These are phyloP conservation scores for Cytospora chrysosperma DNA, from an alignment of 2,329 filamentous ascomycete species.

Conservation along the genomic window DNA sequence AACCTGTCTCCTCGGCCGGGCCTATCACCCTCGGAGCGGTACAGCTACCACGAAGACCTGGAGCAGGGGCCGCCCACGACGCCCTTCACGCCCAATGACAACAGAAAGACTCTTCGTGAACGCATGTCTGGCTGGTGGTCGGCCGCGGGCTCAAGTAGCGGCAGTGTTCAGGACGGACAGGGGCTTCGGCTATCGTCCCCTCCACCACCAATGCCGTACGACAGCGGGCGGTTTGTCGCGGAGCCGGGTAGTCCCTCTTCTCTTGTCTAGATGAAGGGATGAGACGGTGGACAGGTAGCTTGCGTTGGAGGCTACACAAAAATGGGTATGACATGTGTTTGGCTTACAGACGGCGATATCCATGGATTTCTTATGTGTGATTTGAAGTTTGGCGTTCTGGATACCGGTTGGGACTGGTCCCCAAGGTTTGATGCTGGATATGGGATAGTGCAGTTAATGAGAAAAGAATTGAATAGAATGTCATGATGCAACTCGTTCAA, in stretches of 20 bases:
- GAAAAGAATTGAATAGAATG: neutral
- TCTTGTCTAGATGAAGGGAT: neutral
- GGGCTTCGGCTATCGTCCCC: conserved; percentile 3
- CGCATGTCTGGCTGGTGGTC: conserved; percentile 21
- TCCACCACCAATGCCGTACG: conserved; percentile 20
- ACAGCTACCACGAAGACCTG: conserved; percentile 10
- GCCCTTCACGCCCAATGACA: neutral
- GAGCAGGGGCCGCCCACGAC: conserved; percentile 4
- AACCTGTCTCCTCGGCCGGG: conserved; percentile 2
- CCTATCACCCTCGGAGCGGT: neutral
- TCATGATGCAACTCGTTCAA: no score
- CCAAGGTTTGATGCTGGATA: neutral
- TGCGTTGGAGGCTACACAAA: neutral
- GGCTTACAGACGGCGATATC: no score
- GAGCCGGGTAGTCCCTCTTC: neutral
- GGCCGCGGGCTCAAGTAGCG: neutral
- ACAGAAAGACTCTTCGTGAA: conserved; percentile 5
- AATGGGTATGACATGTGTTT: neutral
- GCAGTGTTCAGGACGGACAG: neutral
- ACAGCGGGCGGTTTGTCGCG: conserved; percentile 4
- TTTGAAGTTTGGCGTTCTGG: neutral
- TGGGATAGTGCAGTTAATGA: neutral
- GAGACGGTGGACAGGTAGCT: neutral
- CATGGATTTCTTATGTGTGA: neutral
- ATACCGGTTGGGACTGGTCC: neutral